Conservation (phyloP, 139 green algal species). For the Coelastrella sp. region DNA sequence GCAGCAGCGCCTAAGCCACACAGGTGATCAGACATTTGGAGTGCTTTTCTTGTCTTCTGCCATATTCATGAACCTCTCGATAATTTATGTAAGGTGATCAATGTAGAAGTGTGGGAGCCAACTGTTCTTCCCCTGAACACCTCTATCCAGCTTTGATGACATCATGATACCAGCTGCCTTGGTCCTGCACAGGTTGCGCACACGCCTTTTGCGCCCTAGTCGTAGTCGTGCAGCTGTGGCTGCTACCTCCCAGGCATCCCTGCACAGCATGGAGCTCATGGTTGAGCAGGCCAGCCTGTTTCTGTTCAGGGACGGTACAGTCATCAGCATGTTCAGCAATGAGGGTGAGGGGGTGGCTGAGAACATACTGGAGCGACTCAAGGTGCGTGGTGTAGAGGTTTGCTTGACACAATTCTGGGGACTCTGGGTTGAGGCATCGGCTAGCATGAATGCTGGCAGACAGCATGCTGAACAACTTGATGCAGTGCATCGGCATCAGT, state of each 20-base stretch:
- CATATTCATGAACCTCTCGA: too few species aligned
- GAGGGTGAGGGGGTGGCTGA: neutral
- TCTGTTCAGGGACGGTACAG: slow-evolving; percentile 39
- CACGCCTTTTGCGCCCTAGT: neutral
- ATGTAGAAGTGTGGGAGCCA: neutral
- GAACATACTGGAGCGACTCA: slow-evolving; percentile 25
- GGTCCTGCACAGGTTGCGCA: neutral
- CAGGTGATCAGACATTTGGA: neutral
- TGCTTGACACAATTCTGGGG: neutral
- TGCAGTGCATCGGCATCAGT: neutral
- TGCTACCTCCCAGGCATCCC: neutral
- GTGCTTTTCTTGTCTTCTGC: too few species aligned
- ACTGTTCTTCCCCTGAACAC: neutral
- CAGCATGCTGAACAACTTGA: neutral
- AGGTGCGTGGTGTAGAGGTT: neutral
- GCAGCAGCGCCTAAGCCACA: neutral
- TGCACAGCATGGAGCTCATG: slow-evolving; percentile 27
- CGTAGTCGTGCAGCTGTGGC: neutral
- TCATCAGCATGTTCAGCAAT: slow-evolving; percentile 38
- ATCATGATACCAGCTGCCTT: neutral
- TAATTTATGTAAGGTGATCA: too few species aligned
- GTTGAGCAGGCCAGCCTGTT: slow-evolving; percentile 37
- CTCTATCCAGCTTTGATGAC: neutral
- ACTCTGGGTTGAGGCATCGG: neutral
- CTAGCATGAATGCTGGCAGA: neutral